These are phyloP conservation scores for Russula earlei DNA, from an alignment of 768 basidiomycete genomes.

Conservation along the genomic window DNA sequence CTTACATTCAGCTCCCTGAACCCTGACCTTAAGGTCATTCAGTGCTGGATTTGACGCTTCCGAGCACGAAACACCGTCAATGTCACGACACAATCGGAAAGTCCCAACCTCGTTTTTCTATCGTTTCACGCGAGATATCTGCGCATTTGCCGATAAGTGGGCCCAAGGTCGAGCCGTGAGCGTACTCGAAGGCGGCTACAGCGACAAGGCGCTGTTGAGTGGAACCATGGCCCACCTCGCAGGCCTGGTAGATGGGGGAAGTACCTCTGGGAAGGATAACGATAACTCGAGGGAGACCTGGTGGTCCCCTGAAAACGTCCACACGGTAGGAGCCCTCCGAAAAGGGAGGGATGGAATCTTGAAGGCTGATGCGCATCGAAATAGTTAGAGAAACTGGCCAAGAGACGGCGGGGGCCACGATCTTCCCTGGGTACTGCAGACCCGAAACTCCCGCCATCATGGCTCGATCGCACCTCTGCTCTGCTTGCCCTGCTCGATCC, in stretches of 20 bases:
- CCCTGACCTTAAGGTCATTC: constrained; percentile 1
- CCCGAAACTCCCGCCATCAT: neutral
- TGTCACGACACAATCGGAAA: constrained; percentile 88
- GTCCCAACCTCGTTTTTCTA: constrained; percentile 83
- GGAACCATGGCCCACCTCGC: constrained; percentile 74
- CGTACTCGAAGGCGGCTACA: constrained; percentile 93
- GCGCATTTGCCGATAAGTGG: constrained; percentile 51
- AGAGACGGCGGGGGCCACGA: constrained; percentile 10
- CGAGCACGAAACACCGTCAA: constrained; percentile 81
- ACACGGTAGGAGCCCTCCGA: constrained; percentile 4
- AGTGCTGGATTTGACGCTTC: constrained; percentile 95
- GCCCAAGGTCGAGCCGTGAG: constrained; percentile 68
- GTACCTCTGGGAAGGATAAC: neutral
- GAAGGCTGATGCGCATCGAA: neutral
- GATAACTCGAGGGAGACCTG: neutral
- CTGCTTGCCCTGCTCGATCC: constrained; percentile 13
- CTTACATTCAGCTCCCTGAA: neutral
- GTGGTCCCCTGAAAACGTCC: constrained; percentile 27
- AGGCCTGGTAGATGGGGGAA: constrained; percentile 43
- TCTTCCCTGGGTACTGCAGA: neutral
- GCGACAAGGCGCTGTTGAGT: constrained; percentile 77
- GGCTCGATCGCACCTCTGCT: constrained; percentile 17
- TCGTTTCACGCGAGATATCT: constrained; percentile 68
- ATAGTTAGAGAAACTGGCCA: constrained; percentile 15
- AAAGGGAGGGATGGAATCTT: neutral